phyloP scores from a whole-genome alignment of 768 basidiomycete species.

The Gymnopilus junonius region DNA sequence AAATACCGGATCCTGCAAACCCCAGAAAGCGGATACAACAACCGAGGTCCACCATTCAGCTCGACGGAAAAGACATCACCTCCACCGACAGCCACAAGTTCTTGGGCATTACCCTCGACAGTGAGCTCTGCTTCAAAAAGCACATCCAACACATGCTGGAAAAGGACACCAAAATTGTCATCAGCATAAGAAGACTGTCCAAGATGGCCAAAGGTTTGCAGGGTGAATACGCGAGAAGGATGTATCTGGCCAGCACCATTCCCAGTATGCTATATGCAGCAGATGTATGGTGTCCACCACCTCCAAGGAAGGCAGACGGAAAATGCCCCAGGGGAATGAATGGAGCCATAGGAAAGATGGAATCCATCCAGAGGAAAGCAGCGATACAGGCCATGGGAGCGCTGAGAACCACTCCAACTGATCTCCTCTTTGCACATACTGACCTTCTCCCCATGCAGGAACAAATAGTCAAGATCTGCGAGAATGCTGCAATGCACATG shows the following conservation, averaged over 20 bases:
- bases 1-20: background rate
- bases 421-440: conserved; percentile 12
- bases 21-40: background rate
- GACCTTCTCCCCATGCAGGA: conserved; percentile 16
- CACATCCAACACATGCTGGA: background rate
- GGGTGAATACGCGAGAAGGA: conserved; percentile 13
- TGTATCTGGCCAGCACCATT: conserved; percentile 29
- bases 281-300: conserved; percentile 27
- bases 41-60: background rate
- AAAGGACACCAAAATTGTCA: conserved; percentile 11
- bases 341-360: conserved; percentile 7
- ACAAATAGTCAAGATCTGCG: conserved; percentile 11
- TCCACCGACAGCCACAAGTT: background rate
- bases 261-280: conserved; percentile 37
- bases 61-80: background rate
- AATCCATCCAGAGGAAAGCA: conserved; percentile 8
- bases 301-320: background rate
- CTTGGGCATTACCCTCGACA: background rate
- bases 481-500: conserved; percentile 10
- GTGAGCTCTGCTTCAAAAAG: background rate
- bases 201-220: conserved; percentile 22
- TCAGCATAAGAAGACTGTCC: conserved; percentile 24
- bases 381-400: conserved; percentile 16
- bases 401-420: conserved; percentile 12
- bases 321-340: background rate